phyloP scores from a whole-genome alignment of 495 filamentous ascomycete species.

The Trypethelium eluteriae region DNA sequence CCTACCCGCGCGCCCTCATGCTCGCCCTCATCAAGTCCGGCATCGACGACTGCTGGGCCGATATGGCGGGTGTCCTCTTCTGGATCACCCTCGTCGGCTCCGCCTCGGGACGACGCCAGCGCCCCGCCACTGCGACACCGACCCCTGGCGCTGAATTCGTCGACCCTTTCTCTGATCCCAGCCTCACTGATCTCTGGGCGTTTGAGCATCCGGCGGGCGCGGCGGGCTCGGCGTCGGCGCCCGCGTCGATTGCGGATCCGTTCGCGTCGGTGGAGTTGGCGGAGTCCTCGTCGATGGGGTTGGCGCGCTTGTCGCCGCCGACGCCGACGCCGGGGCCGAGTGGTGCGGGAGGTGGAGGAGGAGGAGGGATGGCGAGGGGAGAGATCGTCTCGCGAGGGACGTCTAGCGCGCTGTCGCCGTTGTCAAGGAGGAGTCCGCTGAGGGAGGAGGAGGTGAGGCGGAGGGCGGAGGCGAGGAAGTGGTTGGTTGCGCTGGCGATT shows the following conservation, averaged over 20 bases:
- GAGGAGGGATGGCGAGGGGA: no score
- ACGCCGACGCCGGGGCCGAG: background rate
- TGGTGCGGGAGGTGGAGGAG: no score
- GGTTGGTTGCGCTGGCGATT: slow-evolving; percentile 27
- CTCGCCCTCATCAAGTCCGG: slow-evolving; percentile 19
- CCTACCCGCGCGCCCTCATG: slow-evolving; percentile 8
- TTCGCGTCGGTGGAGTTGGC: slow-evolving; percentile 1
- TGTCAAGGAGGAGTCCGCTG: slow-evolving; percentile 3
- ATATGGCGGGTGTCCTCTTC: slow-evolving; percentile 32
- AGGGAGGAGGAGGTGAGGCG: slow-evolving; percentile 18
- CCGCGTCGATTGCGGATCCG: slow-evolving; percentile 14
- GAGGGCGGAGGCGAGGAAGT: slow-evolving; percentile 21
- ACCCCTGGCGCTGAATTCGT: background rate
- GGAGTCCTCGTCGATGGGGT: slow-evolving; percentile 4
- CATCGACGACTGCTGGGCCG: slow-evolving; percentile 26
- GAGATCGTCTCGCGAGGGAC: background rate
- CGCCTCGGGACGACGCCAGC: slow-evolving; percentile 14
- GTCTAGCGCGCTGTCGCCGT: slow-evolving; percentile 1
- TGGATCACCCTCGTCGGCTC: slow-evolving; percentile 29
- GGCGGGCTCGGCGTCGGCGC: background rate
- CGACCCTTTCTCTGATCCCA: background rate
- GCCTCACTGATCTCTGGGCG: background rate
- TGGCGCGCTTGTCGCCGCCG: background rate
- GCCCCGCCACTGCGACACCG: background rate
- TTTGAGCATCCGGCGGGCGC: no score